Evolutionary conservation across 805 yeast species (phyloP).

Genomic region (Hanseniaspora osmophila): DNA sequence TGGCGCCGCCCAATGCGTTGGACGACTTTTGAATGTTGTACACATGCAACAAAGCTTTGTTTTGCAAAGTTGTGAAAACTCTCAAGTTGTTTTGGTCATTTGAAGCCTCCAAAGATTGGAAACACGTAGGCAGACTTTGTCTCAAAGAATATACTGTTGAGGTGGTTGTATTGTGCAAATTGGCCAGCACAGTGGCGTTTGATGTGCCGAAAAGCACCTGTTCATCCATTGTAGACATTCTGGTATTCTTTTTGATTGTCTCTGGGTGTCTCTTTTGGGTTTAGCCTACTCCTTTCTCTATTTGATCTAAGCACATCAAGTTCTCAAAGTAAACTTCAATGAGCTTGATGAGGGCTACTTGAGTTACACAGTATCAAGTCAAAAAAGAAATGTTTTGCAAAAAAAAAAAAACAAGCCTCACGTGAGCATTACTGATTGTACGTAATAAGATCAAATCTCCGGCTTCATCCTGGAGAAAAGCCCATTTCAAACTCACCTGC

Average conservation of each 20-base stretch:
- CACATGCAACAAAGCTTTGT: constrained; percentile 61
- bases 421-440: no score
- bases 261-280: neutral
- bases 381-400: neutral
- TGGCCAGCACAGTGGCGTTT: neutral
- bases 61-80: constrained; percentile 2
- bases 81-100: neutral
- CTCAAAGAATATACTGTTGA: neutral
- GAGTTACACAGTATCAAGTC: neutral
- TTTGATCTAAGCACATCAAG: no score
- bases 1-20: constrained; percentile 18
- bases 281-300: neutral
- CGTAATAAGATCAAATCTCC: no score
- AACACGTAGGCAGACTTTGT: neutral
- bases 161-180: neutral
- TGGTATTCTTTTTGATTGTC: neutral
- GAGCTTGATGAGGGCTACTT: neutral
- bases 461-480: no score
- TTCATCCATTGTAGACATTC: neutral
- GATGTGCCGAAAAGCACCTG: neutral
- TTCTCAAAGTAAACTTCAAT: no score
- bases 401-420: no score
- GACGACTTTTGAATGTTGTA: constrained; percentile 45
- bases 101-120: neutral
- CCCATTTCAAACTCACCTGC: no score